Conservation (phyloP, 805 yeast species). For the Metschnikowia peoriensis region DNA sequence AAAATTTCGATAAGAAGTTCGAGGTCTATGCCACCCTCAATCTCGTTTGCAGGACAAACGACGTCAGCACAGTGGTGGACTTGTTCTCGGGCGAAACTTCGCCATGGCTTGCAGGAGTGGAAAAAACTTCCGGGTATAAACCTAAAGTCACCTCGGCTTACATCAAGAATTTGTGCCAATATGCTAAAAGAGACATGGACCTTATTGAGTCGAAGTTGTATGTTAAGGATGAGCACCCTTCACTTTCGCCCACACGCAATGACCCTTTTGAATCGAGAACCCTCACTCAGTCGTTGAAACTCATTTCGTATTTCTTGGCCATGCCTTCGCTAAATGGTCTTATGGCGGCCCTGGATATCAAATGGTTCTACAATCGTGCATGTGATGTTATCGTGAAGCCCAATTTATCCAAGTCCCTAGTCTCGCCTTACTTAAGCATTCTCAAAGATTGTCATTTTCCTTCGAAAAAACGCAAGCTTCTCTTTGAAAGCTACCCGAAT, state of each 20-base stretch:
- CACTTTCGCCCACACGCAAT: conserved; percentile 14
- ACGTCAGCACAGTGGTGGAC: conserved; percentile 22
- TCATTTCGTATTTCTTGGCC: conserved; percentile 32
- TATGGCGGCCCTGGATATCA: conserved; percentile 27
- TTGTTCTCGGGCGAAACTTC: conserved; percentile 17
- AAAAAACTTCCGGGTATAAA: conserved; percentile 11
- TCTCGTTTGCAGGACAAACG: conserved; percentile 37
- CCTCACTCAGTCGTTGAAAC: conserved; percentile 47
- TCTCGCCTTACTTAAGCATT: conserved; percentile 43
- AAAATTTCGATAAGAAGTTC: conserved; percentile 38
- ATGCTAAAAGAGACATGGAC: conserved; percentile 30
- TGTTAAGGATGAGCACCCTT: conserved; percentile 11
- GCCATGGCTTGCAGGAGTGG: conserved; percentile 10
- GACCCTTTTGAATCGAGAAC: conserved; percentile 47
- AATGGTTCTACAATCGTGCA: conserved; percentile 41
- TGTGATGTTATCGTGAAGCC: conserved; percentile 34
- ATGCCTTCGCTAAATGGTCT: conserved; percentile 27
- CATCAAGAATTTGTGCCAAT: conserved; percentile 20
- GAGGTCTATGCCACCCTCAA: conserved; percentile 56
- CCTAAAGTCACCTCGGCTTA: conserved; percentile 9
- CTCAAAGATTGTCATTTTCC: conserved; percentile 44
- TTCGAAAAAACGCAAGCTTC: conserved; percentile 24
- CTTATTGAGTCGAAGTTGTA: conserved; percentile 27
- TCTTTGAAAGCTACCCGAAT: conserved; percentile 24
- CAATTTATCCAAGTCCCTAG: conserved; percentile 43